Evolutionary conservation across 768 basidiomycete species (phyloP), one percentile per base, ranked within the genome.

Genomic region (Dacryopinax spathularia): DNA sequence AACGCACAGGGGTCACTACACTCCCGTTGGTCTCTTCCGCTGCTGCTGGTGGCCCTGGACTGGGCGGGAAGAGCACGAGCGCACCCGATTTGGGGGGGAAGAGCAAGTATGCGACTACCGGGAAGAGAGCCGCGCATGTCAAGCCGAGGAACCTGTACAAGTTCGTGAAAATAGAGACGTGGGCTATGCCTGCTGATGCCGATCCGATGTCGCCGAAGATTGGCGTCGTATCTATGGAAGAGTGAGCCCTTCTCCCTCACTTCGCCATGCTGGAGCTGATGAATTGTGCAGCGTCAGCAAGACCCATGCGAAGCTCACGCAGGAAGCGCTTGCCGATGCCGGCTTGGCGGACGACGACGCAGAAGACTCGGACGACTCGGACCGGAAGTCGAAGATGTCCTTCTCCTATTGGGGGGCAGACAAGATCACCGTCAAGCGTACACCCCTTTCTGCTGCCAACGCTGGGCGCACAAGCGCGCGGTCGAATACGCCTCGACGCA

Each of bases 401-500:
- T 91, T 91, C 75, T 91, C 89, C 4, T 93, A 91, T 71, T 91
- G 89, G 89, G 89, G 90, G 27, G 90, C 90, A 33, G 90, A 92
- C 77, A 90, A 90, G 75, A 81, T 92, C 69, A 92, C 90, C 1
- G 82, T 92, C 22, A 88, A 90, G 72, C 48, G 48, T 18, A 31
- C 48, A 9, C 48, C 48, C 3, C 29, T 56, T 9, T 56, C 48
- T 31, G 48, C 88, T 84, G 37, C 72, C 85, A 69, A 87, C 85
- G 70, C 73, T 74, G 35, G 73, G 73, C 63, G 72, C 73, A 27
- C 66, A 66, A 29, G 71, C 75, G 68, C 34, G 48, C n/a, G 60
- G 44, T 60, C 74, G 77, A 43, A 72, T 67, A 69, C 76, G 69
- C 69, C 80, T 69, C 68, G 78, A 72, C 75, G 77, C 12, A 77